Conservation (phyloP, 495 filamentous ascomycete species). For the Aspergillus campestris region DNA sequence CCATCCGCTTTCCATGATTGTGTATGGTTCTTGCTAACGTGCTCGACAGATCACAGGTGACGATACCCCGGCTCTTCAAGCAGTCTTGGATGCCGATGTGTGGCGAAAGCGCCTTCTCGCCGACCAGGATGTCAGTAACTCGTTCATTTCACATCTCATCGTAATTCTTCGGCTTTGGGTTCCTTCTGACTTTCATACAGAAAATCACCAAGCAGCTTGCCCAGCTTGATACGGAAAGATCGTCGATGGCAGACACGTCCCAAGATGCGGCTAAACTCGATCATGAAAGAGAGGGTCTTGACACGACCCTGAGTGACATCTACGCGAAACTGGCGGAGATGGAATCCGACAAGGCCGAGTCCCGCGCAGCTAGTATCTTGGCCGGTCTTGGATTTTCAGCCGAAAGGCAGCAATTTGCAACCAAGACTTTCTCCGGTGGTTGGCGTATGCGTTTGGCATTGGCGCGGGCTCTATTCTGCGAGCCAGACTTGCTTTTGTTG, state of each 20-base stretch:
- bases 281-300: constrained; percentile 78
- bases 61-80: constrained; percentile 90
- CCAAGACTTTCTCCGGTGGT: constrained; percentile 98
- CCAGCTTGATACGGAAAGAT: constrained; percentile 70
- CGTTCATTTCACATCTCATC: background rate
- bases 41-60: constrained; percentile 73
- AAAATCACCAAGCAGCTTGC: constrained; percentile 77
- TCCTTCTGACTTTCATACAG: constrained; percentile 24
- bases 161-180: constrained; percentile 9
- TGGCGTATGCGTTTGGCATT: constrained; percentile 98
- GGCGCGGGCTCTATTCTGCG: constrained; percentile 93
- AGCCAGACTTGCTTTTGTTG: constrained; percentile 91
- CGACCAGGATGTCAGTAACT: constrained; percentile 67
- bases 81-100: constrained; percentile 94
- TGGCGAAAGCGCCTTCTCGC: constrained; percentile 93
- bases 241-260: constrained; percentile 76
- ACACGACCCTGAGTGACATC: constrained; percentile 81
- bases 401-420: constrained; percentile 86
- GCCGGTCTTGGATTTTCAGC: constrained; percentile 94
- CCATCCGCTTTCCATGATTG: background rate
- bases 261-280: constrained; percentile 77
- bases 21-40: constrained; percentile 5
- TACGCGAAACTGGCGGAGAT: constrained; percentile 92
- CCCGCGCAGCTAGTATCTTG: constrained; percentile 88
- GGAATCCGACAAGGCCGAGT: constrained; percentile 98